phyloP scores from a whole-genome alignment of 306 rosid genomes.

The Oemleria cerasiformis region DNA sequence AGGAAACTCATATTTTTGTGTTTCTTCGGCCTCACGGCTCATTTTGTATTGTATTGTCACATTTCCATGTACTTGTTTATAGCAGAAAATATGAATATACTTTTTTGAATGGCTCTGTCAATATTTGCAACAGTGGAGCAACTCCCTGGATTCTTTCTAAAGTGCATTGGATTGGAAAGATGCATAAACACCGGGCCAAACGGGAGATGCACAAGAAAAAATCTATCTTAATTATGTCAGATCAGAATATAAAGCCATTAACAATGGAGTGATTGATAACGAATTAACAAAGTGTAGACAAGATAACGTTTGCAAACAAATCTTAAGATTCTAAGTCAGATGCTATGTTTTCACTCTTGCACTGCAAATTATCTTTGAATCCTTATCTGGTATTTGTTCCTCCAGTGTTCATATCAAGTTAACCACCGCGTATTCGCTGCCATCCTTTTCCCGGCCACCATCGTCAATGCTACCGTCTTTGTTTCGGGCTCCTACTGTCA shows the following conservation, averaged over 20 bases:
- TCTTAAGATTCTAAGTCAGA: background rate
- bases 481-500: background rate
- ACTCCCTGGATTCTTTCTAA: too few species aligned
- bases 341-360: background rate
- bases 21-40: too few species aligned
- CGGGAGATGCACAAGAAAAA: background rate
- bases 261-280: too few species aligned
- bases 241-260: too few species aligned
- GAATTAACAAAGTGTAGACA: background rate
- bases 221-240: too few species aligned
- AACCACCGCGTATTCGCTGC: background rate
- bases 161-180: too few species aligned
- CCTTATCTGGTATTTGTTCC: background rate
- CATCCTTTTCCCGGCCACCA: background rate
- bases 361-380: background rate
- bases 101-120: too few species aligned
- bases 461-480: conserved; percentile 2
- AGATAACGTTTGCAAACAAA: background rate
- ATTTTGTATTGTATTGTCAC: background rate
- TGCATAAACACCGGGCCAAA: too few species aligned
- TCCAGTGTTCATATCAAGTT: background rate
- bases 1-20: too few species aligned
- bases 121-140: too few species aligned
- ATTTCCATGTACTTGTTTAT: background rate
- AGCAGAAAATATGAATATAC: background rate